Percentiles rank a stretch among this genome's conserved stretches.
Evolutionary conservation across 2,329 filamentous ascomycete genomes (phyloP).

Genomic region (Claviceps capensis): DNA sequence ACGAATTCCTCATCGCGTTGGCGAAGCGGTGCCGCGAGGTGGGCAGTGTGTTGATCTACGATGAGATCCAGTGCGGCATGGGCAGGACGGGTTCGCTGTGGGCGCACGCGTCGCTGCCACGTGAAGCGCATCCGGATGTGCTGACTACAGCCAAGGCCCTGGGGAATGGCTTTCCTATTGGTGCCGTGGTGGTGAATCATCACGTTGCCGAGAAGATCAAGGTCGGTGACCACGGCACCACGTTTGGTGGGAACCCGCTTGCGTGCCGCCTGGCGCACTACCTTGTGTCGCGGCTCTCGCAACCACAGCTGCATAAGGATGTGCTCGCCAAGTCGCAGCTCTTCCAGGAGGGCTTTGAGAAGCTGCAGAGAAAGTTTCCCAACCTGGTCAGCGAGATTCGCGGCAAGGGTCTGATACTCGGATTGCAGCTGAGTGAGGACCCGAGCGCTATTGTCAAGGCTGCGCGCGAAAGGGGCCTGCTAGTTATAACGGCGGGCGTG

Average conservation of each 20-base stretch:
- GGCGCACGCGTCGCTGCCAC: slow-evolving; percentile 66
- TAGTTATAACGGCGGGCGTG: slow-evolving; percentile 85
- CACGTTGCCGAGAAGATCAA: slow-evolving; percentile 27
- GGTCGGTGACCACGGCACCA: slow-evolving; percentile 78
- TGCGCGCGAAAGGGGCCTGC: slow-evolving; percentile 70
- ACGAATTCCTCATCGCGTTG: slow-evolving; percentile 75
- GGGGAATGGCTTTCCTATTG: slow-evolving; percentile 92
- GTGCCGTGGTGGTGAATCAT: slow-evolving; percentile 42
- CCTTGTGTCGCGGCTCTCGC: slow-evolving; percentile 64
- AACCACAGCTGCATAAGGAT: slow-evolving; percentile 51
- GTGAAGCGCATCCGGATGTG: slow-evolving; percentile 81
- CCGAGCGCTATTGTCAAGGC: slow-evolving; percentile 66
- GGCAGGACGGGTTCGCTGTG: slow-evolving; percentile 78
- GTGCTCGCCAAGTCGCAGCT: slow-evolving; percentile 53
- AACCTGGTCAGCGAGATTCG: slow-evolving; percentile 64
- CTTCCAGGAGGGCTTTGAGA: slow-evolving; percentile 33
- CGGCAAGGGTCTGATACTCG: slow-evolving; percentile 74
- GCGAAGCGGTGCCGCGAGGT: slow-evolving; percentile 74
- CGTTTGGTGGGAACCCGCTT: slow-evolving; percentile 85
- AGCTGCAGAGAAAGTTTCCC: slow-evolving; percentile 40
- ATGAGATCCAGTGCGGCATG: slow-evolving; percentile 94
- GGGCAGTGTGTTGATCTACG: slow-evolving; percentile 79
- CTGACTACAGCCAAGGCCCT: slow-evolving; percentile 91
- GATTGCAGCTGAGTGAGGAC: slow-evolving; percentile 67
- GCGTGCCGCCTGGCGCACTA: slow-evolving; percentile 75